Base-by-base conservation (phyloP, 768 basidiomycete species). In the Ramaria sp. region DNA sequence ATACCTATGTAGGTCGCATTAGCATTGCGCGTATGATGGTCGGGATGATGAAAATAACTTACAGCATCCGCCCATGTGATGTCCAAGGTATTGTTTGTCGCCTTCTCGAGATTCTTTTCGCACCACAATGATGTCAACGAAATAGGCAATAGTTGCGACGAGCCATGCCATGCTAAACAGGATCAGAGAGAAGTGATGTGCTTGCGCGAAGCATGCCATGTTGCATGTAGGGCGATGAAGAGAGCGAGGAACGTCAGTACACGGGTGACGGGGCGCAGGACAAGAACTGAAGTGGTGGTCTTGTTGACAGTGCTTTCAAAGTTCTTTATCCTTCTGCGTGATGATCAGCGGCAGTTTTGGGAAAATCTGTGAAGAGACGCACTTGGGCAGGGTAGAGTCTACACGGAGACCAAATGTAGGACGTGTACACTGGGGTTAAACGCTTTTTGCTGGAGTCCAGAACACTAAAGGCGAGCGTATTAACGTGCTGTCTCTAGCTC, bases 191-290 rank as follows among this genome's bases (percentile, higher is more conserved):
- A 70, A 41, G 56, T 76, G 48, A 22, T 73, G 70, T 16, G 69
- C 66, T 18, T 68, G 58, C 72, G 69, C 20, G 72, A 65, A 36
- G 68, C 64, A 44, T 68, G 65, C 57, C 68, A 47, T 9, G 50
- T 64, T 48, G 68, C 57, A 55, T 68, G 70, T 60, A 80, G 65
- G n/a, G 79, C 74, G 48, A 71, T 57, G 48, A 77, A 57, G 52
- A 79, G 62, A 9, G 78, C 72, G 43, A 77, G 59, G 66, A 81
- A 80, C 25, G 75, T 63, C n/a, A 79, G 60, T 41, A 63, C 76
- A 52, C 72, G 71, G 51, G 76, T 78, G 56, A 82, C 70, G 25
- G 77, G 78, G 61, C 81, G 78, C 54, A 81, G 66, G 54, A 77
- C 76, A 25, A 82, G 67, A 44, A 69, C 75, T 37, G 70, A 71